These are phyloP conservation scores for Nitzschia palea DNA, from an alignment of 108 stramenopile genomes.

Conservation along the genomic window DNA sequence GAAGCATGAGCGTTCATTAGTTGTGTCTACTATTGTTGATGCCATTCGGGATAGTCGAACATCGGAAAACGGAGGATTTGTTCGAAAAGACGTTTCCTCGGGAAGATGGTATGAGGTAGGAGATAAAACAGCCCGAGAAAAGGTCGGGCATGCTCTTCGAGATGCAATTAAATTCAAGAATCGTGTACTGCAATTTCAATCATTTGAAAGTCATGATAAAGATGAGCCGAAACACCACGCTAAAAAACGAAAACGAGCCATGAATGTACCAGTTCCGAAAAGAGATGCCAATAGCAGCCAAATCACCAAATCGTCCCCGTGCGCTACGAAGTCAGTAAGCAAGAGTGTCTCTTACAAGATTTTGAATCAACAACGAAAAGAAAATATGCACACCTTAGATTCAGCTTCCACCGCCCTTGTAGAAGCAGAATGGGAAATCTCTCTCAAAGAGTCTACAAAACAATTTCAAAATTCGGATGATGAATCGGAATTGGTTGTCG, in stretches of 20 bases:
- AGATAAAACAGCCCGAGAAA: conserved; percentile 63
- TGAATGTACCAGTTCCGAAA: too few relatives aligned
- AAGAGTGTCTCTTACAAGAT: too few relatives aligned
- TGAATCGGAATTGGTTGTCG: neutral
- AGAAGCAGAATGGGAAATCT: conserved; percentile 1
- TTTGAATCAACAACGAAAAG: too few relatives aligned
- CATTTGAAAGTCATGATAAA: neutral
- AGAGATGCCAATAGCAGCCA: too few relatives aligned
- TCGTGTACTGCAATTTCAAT: too few relatives aligned
- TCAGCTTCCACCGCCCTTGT: neutral
- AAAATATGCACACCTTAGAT: too few relatives aligned
- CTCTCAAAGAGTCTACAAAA: neutral
- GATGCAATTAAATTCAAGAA: conserved; percentile 11
- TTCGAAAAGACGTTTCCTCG: conserved; percentile 20
- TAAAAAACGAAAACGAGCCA: too few relatives aligned
- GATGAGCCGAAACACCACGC: neutral
- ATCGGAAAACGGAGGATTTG: conserved; percentile 13
- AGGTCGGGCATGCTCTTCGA: conserved; percentile 35
- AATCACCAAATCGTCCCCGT: too few relatives aligned
- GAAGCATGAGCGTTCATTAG: conserved; percentile 17
- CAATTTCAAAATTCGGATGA: neutral
- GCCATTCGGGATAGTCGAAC: neutral
- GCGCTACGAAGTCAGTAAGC: too few relatives aligned
- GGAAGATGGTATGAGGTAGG: conserved; percentile 65
- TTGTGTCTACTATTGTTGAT: conserved; percentile 19